These are phyloP conservation scores for Haberlea rhodopensis DNA, from an alignment of 257 asterid genomes.

Conservation along the genomic window DNA sequence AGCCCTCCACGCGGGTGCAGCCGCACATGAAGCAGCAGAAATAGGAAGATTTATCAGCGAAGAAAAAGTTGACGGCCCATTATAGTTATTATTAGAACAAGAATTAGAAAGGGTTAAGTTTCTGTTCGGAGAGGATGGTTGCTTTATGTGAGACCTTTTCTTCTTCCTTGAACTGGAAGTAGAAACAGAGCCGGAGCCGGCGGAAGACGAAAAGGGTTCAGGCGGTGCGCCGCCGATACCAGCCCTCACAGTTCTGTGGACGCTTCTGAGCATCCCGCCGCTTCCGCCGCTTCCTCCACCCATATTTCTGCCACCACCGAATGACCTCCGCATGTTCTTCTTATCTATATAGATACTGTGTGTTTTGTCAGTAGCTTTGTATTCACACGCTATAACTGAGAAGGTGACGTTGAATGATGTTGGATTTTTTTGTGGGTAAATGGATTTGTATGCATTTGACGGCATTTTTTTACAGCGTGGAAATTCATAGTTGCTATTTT, in stretches of 20 bases:
- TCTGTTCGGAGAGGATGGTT: constrained; percentile 13
- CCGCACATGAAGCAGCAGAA: constrained; percentile 29
- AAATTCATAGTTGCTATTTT: no score
- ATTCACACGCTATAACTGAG: not conserved
- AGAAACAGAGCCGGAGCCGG: constrained; percentile 1
- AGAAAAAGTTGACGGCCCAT: constrained; percentile 26
- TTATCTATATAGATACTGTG: constrained; percentile 25
- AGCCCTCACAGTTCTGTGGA: constrained; percentile 48
- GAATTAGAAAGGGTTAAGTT: constrained; percentile 36
- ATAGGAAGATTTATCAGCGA: constrained; percentile 27
- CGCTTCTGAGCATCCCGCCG: constrained; percentile 42
- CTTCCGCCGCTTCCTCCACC: constrained; percentile 37
- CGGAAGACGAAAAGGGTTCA: constrained; percentile 41
- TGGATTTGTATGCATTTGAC: not conserved
- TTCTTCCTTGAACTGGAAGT: constrained; percentile 9
- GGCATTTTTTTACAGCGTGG: no score
- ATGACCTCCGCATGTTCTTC: constrained; percentile 47
- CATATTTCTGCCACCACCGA: constrained; percentile 42
- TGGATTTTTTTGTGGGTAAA: not conserved
- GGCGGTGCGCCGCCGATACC: constrained; percentile 43
- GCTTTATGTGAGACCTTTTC: constrained; percentile 1
- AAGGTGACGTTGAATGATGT: not conserved
- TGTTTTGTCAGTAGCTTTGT: not conserved
- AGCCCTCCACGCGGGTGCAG: constrained; percentile 29
- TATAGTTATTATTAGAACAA: constrained; percentile 9